Evolutionary conservation across 1,284 basidiomycete species (phyloP), one percentile per base, ranked within the genome.

Genomic region (Wolfiporia cocos): DNA sequence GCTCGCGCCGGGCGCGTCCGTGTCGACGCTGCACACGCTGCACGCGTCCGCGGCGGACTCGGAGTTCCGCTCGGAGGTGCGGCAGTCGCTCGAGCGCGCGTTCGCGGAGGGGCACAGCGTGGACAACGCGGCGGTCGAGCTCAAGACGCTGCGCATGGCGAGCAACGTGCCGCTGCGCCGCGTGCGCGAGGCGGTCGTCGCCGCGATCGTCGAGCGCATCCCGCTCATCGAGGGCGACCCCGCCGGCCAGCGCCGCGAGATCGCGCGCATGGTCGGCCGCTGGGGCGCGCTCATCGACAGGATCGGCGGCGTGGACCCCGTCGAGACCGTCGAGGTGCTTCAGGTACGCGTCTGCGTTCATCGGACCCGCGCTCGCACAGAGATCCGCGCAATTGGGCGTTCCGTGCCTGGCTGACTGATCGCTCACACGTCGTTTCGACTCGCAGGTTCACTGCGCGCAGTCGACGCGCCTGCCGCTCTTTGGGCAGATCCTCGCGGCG

Each of bases 141-240:
- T 95, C 52, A 95, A 94, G 70, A 95, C 92, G 39, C 74, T 95
- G 41, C 82, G 92, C 35, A 95, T 95, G 92, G 90, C 92, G 32
- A 86, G 81, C 51, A 95, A 95, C 57, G 92, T 94, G 34, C 75
- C 86, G 3, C 73, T 92, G 20, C 70, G 71, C 15, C 74, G 79
- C 47, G 91, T 95, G 35, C 74, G 86, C 40, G 82, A 86, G 59
- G 82, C 83, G 12, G 89, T 92, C 21, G 72, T 94, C 24, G 73
- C 71, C 15, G 81, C 77, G 22, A 72, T 92, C 43, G 82, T 90
- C 40, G 77, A 81, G 48, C 73, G 72, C 44, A 79, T 90, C 28
- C 65, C 63, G 42, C 59, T 86, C 41, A 68, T 80, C 7, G 73
- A 73, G 11, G 74, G 68, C 2, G 75, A 73, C 31, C 63, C 67